Conservation (phyloP, 495 filamentous ascomycete genomes). For the Aspergillus saccharolyticus region DNA sequence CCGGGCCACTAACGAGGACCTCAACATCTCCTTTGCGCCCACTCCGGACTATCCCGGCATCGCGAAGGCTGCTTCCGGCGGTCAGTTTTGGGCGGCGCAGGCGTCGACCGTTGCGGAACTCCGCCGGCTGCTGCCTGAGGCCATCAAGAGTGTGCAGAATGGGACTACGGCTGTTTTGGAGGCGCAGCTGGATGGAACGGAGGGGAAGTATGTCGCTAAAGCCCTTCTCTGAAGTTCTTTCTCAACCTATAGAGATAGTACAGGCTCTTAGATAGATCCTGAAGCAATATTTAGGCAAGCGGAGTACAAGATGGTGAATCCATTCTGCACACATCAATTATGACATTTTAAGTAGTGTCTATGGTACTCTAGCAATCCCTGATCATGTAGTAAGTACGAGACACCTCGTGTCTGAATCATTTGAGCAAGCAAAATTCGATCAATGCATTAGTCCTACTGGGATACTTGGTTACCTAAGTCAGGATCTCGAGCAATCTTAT, state of each 20-base stretch:
- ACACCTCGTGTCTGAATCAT: too few relatives aligned
- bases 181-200: constrained; percentile 43
- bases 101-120: constrained; percentile 61
- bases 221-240: neutral
- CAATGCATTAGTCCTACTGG: neutral
- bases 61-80: constrained; percentile 81
- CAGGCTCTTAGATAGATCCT: too few relatives aligned
- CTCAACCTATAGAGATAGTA: too few relatives aligned
- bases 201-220: constrained; percentile 37
- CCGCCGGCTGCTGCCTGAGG: constrained; percentile 54
- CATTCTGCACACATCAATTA: too few relatives aligned
- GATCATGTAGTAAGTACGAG: too few relatives aligned
- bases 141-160: constrained; percentile 60
- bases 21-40: constrained; percentile 86
- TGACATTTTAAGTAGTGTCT: too few relatives aligned
- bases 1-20: constrained; percentile 72
- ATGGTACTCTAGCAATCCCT: too few relatives aligned
- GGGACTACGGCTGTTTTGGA: constrained; percentile 68
- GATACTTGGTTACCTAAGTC: neutral
- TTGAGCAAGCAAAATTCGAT: neutral
- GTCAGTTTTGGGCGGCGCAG: constrained; percentile 64
- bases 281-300: too few relatives aligned
- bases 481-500: neutral
- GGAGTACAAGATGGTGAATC: too few relatives aligned
- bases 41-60: constrained; percentile 88